Evolutionary conservation across 805 yeast genomes (phyloP), one percentile per base, ranked within the genome.

Genomic region (Wickerhamomyces strasburgensis): DNA sequence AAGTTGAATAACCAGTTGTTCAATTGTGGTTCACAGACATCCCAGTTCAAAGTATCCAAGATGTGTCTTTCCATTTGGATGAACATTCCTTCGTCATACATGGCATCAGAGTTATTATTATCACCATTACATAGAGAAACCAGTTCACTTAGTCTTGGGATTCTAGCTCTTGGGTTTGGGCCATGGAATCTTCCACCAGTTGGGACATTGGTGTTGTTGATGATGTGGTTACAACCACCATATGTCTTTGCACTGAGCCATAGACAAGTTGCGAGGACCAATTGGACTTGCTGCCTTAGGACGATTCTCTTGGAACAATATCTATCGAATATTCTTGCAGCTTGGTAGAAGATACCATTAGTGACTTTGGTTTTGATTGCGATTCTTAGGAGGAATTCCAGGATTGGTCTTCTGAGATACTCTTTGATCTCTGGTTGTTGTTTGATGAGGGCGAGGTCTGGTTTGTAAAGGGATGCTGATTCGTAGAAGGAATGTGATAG

Each of bases 161-260:
- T 75, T 49, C 86, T 68, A 41, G 78, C 76, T 54, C 93, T 73
- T 55, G 80, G 79, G 42, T 86, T 86, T 27, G 86, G 84, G 9
- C 84, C 84, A 36, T 64, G 57, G 54, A 68, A 77, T 47, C 81
- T 65, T 8, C 83, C 84, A 28, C 84, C 84, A 13, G 70, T 59
- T 35, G 74, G 73, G 18, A 68, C 58, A 6, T 62, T 59, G 3
- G 65, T 56, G 40, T 69, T 64, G 54, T 75, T 75, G 37, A 75
- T 71, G 47, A 78, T 75, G 58, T 79, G 86, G 47, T 76, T 77
- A 58, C 81, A 79, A 27, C 86, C 86, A 33, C 86, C 86, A 51
- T 74, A 75, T n/a, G 80, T 70, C 58, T 90, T 90, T 18, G 96
- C 80, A 3, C 96, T 86, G 23, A 90, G 73, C 97, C 98, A 90